Evolutionary conservation across 768 basidiomycete species (phyloP).

Genomic region (Mycena indigotica): DNA sequence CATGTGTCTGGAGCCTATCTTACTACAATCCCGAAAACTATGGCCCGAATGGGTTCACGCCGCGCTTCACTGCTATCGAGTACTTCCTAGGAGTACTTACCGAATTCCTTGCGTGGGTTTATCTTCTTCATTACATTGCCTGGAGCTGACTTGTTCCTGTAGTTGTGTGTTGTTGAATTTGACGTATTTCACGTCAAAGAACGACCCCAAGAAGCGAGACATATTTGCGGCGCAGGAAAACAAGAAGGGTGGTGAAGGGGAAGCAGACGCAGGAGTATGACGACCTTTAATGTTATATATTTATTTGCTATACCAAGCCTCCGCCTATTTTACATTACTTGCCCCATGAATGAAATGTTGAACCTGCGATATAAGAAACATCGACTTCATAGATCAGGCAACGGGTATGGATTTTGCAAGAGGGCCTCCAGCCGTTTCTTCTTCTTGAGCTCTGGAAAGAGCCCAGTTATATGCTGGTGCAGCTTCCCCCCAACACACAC

Average conservation of each 20-base stretch:
- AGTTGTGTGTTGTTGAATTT: background rate
- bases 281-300: too few relatives aligned
- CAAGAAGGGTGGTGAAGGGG: background rate
- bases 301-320: too few relatives aligned
- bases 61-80: constrained; percentile 10
- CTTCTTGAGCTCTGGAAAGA: constrained; percentile 25
- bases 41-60: constrained; percentile 6
- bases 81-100: constrained; percentile 16
- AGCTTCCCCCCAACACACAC: constrained; percentile 36
- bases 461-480: constrained; percentile 27
- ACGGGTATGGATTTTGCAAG: constrained; percentile 35
- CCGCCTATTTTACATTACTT: too few relatives aligned
- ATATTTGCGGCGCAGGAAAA: background rate
- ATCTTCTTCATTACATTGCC: background rate
- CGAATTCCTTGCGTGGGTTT: constrained; percentile 16
- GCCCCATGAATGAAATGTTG: too few relatives aligned
- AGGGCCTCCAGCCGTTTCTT: constrained; percentile 31
- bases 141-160: background rate
- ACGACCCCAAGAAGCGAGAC: constrained; percentile 1
- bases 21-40: constrained; percentile 20
- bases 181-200: background rate
- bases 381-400: background rate
- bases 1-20: constrained; percentile 4
- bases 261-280: background rate
- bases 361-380: too few relatives aligned